Base-by-base conservation (phyloP, 2,329 filamentous ascomycete genomes). In the Diatrype stigma region DNA sequence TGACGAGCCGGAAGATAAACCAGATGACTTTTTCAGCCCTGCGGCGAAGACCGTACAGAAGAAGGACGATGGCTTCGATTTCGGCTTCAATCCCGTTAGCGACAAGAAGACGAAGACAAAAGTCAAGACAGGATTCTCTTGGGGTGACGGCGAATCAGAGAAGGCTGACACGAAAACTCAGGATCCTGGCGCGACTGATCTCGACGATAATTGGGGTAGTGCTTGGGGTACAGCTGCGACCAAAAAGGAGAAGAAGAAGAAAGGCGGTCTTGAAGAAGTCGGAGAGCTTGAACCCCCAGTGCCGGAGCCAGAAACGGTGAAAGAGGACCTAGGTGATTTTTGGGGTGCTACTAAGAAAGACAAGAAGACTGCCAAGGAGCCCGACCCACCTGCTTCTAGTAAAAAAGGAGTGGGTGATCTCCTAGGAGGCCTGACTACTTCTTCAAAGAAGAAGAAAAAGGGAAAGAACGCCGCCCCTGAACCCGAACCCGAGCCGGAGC, bases 231-330 rank as follows among this genome's bases (percentile, higher is more conserved):
- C 61, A 51, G 50, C 61, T 11, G 49, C 55, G 21, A 77, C 76
- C 55, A 77, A 79, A 53, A 74, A 67, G 37, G 51, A 67, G 42
- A 61, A 61, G 49, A 69, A 69, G 51, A 67, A 70, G 48, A 72
- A 70, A 37, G 49, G 51, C 14, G 46, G 37, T 2, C 21, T 52
- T 26, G 58, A 66, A 50, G 56, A 60, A 46, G 42, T 47, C 16
- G 45, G 54, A 6, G 50, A 56, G 17, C 51, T 50, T 10, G 52
- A 57, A 19, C 46, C 55, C 45, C 45, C 48, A n/a, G 35, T 40
- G 4, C 51, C 51, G 14, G 53, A 53, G 12, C 56, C 54, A 32
- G 44, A 40, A 26, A 42, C 46, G 30, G 37, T 22, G 8, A 32
- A 56, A 40, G 48, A 60, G 14, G 52, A 61, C 21, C 22, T 45